Conservation (phyloP, 2,329 filamentous ascomycete species). For the Exophiala bonariae region DNA sequence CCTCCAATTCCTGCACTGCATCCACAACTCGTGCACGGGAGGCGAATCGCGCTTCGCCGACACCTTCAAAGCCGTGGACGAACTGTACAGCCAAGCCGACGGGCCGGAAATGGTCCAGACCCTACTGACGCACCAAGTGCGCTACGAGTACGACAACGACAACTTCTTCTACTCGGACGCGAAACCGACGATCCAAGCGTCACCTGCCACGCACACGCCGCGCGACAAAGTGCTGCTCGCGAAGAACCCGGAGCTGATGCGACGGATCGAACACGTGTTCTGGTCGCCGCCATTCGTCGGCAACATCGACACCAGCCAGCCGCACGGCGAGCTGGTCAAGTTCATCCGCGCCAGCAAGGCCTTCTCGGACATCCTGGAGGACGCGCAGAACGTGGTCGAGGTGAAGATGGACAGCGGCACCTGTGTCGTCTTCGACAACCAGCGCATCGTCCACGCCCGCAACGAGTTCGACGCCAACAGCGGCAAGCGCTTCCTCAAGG, state of each 20-base stretch:
- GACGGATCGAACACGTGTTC: constrained; percentile 48
- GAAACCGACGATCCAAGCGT: constrained; percentile 53
- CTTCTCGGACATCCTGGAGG: constrained; percentile 63
- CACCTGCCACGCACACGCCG: constrained; percentile 11
- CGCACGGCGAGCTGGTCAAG: constrained; percentile 6
- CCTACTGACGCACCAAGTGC: constrained; percentile 17
- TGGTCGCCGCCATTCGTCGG: constrained; percentile 84
- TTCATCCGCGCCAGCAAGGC: constrained; percentile 50
- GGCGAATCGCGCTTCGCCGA: constrained; percentile 88
- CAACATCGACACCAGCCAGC: constrained; percentile 40
- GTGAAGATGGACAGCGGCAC: constrained; percentile 76
- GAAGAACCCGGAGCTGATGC: constrained; percentile 4
- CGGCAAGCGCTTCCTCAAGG: constrained; percentile 78
- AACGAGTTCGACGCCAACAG: constrained; percentile 66
- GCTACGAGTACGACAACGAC: constrained; percentile 59
- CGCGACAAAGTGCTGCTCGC: constrained; percentile 15
- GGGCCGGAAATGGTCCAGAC: constrained; percentile 30
- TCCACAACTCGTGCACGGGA: constrained; percentile 75
- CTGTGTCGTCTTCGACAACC: constrained; percentile 90
- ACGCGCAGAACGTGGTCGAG: constrained; percentile 62
- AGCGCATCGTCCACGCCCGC: constrained; percentile 78
- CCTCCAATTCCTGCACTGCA: constrained; percentile 85
- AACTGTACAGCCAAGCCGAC: constrained; percentile 33
- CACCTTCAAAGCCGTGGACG: constrained; percentile 60
- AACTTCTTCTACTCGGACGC: constrained; percentile 62